These are phyloP conservation scores for Ganoderma lingzhi DNA, from an alignment of 1,284 basidiomycete genomes.

Conservation along the genomic window DNA sequence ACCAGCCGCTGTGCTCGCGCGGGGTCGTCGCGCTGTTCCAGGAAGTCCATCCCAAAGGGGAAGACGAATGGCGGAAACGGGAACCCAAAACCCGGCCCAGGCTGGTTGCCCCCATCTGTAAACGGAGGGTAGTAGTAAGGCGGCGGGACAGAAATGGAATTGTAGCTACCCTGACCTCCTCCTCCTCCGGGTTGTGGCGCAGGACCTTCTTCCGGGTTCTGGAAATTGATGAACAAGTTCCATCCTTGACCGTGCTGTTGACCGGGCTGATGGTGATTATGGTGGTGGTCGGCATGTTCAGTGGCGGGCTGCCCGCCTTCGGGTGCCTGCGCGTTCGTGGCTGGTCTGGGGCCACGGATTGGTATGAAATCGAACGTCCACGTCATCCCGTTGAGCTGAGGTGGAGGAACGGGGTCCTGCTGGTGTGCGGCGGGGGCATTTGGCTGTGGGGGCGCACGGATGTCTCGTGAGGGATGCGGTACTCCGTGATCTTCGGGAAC, in stretches of 20 bases:
- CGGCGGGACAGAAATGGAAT: slow-evolving; percentile 12
- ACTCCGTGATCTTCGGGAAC: slow-evolving; percentile 32
- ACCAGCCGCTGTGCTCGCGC: slow-evolving; percentile 69
- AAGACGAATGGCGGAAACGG: slow-evolving; percentile 28
- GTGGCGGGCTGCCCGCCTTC: slow-evolving; percentile 11
- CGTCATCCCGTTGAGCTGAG: slow-evolving; percentile 24
- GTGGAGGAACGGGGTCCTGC: slow-evolving; percentile 21
- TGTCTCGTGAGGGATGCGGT: slow-evolving; percentile 20
- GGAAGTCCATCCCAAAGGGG: slow-evolving; percentile 39
- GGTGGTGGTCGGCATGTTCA: slow-evolving; percentile 11
- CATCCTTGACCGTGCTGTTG: slow-evolving; percentile 13
- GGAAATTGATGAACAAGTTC: slow-evolving; percentile 35
- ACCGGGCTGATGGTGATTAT: slow-evolving; percentile 7
- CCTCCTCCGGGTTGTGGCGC: slow-evolving; percentile 19
- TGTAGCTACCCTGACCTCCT: slow-evolving; percentile 10
- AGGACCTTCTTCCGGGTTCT: slow-evolving; percentile 20
- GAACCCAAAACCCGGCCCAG: slow-evolving; percentile 21
- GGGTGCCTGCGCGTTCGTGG: slow-evolving; percentile 6
- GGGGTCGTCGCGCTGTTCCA: slow-evolving; percentile 66
- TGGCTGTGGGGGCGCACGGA: slow-evolving; percentile 14
- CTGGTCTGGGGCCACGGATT: not conserved
- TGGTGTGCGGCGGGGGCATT: slow-evolving; percentile 11
- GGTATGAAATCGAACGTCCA: slow-evolving; percentile 37
- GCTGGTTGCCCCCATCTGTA: slow-evolving; percentile 24
- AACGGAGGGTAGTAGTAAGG: slow-evolving; percentile 21